Evolutionary conservation across 2,329 filamentous ascomycete species (phyloP).

Genomic region (Sclerotinia trifoliorum): DNA sequence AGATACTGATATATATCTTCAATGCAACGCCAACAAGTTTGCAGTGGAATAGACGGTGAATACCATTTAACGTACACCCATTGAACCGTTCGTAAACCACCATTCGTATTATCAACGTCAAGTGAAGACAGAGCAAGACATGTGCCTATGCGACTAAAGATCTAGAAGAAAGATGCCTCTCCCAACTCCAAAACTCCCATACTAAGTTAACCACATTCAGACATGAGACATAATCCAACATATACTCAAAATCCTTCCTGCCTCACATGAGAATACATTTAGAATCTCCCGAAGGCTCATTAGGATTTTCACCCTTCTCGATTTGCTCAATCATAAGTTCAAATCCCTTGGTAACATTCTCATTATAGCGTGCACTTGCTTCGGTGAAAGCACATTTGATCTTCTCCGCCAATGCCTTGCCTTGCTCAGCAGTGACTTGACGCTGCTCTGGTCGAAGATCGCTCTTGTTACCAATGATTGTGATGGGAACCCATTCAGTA

Average conservation of each 20-base stretch:
- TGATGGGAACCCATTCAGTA: slow-evolving; percentile 86
- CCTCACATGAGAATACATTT: slow-evolving; percentile 84
- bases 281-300: slow-evolving; percentile 73
- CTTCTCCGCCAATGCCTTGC: slow-evolving; percentile 78
- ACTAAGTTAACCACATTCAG: slow-evolving; percentile 13
- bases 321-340: slow-evolving; percentile 93
- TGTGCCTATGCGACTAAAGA: slow-evolving; percentile 2
- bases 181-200: slow-evolving; percentile 20
- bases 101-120: slow-evolving; percentile 1
- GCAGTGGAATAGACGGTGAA: neutral
- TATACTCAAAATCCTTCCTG: neutral
- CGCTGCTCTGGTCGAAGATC: slow-evolving; percentile 91
- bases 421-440: slow-evolving; percentile 83
- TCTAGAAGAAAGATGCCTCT: slow-evolving; percentile 21
- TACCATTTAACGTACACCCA: slow-evolving; percentile 1
- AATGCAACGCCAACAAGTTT: neutral
- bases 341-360: slow-evolving; percentile 90
- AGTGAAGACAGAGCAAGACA: slow-evolving; percentile 10
- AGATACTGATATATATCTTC: neutral
- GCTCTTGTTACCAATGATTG: slow-evolving; percentile 96
- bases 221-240: slow-evolving; percentile 21
- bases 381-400: slow-evolving; percentile 94
- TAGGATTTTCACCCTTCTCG: slow-evolving; percentile 89
- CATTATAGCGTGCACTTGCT: slow-evolving; percentile 89
- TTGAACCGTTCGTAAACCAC: slow-evolving; percentile 3